These are phyloP conservation scores for Colletotrichum sansevieriae DNA, from an alignment of 2,329 filamentous ascomycete genomes.

Conservation along the genomic window DNA sequence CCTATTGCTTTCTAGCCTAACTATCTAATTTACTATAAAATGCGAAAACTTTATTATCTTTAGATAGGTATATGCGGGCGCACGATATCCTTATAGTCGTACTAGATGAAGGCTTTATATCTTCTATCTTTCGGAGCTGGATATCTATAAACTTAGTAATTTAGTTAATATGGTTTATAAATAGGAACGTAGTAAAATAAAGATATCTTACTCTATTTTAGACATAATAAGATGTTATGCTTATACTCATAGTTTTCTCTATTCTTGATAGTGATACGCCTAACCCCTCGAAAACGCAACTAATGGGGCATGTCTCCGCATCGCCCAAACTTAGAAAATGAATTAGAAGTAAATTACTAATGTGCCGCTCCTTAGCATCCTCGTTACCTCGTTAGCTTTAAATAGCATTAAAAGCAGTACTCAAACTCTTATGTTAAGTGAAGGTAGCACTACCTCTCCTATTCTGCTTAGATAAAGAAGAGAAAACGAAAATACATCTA, in stretches of 20 bases:
- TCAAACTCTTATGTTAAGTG: not conserved
- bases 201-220: conserved; percentile 3
- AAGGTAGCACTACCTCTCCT: not conserved
- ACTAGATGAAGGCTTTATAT: not conserved
- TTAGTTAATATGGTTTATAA: conserved; percentile 2
- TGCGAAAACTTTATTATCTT: not conserved
- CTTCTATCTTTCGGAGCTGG: not conserved
- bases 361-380: not conserved
- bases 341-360: not conserved
- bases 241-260: not conserved
- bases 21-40: not conserved
- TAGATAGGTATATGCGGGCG: not conserved
- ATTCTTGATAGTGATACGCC: not conserved
- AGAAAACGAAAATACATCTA: not conserved
- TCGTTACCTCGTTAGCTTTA: not conserved
- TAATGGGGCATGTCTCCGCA: not conserved
- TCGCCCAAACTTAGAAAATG: not conserved
- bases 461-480: not conserved
- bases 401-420: not conserved
- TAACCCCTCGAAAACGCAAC: not conserved
- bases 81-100: conserved; percentile 1
- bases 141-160: conserved; percentile 1
- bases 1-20: not conserved
- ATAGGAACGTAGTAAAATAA: not conserved
- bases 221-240: not conserved